These are phyloP conservation scores for Medicago ruthenica DNA, from an alignment of 306 rosid species.

Conservation along the genomic window DNA sequence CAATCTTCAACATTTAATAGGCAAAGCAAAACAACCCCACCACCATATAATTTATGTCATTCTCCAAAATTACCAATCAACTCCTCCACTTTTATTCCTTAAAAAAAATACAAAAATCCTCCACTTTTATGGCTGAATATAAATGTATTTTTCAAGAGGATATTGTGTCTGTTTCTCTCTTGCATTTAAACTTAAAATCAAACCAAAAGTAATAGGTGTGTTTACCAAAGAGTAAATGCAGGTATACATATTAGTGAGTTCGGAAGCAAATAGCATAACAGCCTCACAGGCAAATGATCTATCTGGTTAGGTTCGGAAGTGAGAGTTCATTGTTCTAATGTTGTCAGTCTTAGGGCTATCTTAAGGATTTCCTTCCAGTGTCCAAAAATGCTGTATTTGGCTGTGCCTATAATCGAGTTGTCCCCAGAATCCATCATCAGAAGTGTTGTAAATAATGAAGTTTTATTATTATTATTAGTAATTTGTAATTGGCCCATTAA, in stretches of 20 bases:
- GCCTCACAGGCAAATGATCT: not conserved
- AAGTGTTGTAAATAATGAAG: too few species aligned
- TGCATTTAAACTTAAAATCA: not conserved
- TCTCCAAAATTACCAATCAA: not conserved
- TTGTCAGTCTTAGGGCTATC: not conserved
- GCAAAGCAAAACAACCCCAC: not conserved
- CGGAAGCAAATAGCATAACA: not conserved
- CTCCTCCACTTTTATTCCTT: not conserved
- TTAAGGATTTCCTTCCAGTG: not conserved
- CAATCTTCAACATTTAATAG: not conserved
- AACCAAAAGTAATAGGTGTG: not conserved
- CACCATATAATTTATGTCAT: not conserved
- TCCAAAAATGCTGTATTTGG: not conserved
- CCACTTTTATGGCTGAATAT: not conserved
- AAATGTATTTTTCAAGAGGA: not conserved
- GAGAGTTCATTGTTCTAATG: not conserved
- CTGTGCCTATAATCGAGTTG: constrained; percentile 2
- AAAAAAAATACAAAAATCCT: not conserved
- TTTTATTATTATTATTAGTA: too few species aligned
- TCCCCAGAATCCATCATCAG: not conserved
- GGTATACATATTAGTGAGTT: not conserved
- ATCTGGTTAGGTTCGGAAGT: not conserved
- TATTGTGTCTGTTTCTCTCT: not conserved
- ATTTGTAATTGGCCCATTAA: too few species aligned
- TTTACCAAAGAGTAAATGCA: not conserved